Evolutionary conservation across 148 eudicot species (phyloP).

Genomic region (Pharnaceum exiguum): DNA sequence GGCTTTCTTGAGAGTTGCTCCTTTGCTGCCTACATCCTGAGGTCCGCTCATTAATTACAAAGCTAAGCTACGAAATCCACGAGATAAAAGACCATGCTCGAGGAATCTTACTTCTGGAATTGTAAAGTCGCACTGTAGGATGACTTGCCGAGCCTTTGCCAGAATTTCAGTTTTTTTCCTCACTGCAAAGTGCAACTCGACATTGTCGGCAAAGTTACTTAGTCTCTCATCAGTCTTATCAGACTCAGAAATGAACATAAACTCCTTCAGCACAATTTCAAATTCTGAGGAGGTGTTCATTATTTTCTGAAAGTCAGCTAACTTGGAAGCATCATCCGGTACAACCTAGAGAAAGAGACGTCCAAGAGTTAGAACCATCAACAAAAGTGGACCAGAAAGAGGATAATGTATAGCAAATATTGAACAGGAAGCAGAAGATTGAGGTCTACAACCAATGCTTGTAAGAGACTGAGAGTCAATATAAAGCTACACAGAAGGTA

Average conservation of each 20-base stretch:
- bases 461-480: no score
- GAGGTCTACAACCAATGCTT: no score
- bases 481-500: no score
- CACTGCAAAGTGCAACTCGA: constrained; percentile 92
- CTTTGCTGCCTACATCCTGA: constrained; percentile 46
- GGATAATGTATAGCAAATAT: no score
- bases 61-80: not conserved
- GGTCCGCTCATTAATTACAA: constrained; percentile 15
- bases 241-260: constrained; percentile 72
- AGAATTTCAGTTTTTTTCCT: constrained; percentile 86
- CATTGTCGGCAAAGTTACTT: constrained; percentile 79
- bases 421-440: no score
- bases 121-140: constrained; percentile 58
- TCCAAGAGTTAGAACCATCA: not conserved
- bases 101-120: constrained; percentile 63
- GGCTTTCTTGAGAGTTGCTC: constrained; percentile 27
- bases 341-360: constrained; percentile 51
- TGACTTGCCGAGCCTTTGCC: constrained; percentile 78
- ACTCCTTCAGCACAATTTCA: constrained; percentile 63
- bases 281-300: constrained; percentile 65
- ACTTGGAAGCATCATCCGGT: constrained; percentile 90
- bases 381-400: not conserved
- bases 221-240: constrained; percentile 70
- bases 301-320: constrained; percentile 77
- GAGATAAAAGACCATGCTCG: not conserved